Evolutionary conservation across 257 asterid genomes (phyloP), one percentile per base, ranked within the genome.

Genomic region (Rehmannia glutinosa): DNA sequence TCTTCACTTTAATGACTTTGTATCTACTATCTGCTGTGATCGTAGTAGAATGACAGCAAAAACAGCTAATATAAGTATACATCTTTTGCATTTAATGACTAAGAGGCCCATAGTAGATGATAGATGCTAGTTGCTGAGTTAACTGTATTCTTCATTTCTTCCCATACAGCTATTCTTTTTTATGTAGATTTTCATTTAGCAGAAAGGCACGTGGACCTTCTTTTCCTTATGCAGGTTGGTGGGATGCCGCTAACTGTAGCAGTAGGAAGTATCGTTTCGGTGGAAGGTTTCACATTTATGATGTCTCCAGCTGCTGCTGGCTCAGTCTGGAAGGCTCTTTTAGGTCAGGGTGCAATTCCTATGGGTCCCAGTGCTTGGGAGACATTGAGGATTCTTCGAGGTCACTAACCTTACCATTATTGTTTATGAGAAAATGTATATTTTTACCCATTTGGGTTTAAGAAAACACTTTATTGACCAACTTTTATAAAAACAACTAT

Each of bases 191-290:
- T 79, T 59, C 47, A 27, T 64, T 36, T 66, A 27, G 49, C 45
- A 6, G 8, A 41, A 32, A 42, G 50, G 60, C 17, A 55, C 33
- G 51, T 21, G 50, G 23, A 16, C 32, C 25, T 64, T 62, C 42
- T 59, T 46, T 59, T 64, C 60, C 64, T n/a, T 63, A 61, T 71
- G 74, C 86, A 92, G 97, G 95, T 92, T 47, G 83, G 75, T 75
- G 97, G 89, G 74, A 83, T 82, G 92, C 97, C 98, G 62, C 19
- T 90, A 73, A 92, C 97, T 73, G 87, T 92, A 64, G 91, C 88
- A 55, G 95, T 90, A 47, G 98, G 98, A 83, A 90, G 86, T 82
- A 33, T 84, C 62, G 58, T 87, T 51, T 84, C 96, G 57, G 88
- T 79, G 75, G 95, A 82, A 57, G 98, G 98, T 53, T 92, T 86